phyloP scores from a whole-genome alignment of 1,284 basidiomycete species.

The Cryptococcus depauperatus region DNA sequence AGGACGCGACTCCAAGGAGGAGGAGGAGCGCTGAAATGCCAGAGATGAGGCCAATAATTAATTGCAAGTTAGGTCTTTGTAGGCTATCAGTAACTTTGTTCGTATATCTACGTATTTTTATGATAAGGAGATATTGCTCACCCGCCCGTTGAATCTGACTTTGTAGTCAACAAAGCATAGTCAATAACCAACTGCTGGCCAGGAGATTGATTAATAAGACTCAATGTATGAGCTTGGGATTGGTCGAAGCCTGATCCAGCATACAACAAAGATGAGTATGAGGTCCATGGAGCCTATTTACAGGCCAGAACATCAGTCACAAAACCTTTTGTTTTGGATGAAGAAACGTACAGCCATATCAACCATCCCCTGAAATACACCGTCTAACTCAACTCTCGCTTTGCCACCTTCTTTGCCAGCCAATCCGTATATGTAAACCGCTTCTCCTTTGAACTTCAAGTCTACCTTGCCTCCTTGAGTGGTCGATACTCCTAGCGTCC shows the following conservation, averaged over 20 bases:
- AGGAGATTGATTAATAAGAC: conserved; percentile 13
- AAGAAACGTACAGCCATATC: conserved; percentile 17
- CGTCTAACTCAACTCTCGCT: conserved; percentile 19
- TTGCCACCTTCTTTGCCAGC: conserved; percentile 13
- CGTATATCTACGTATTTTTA: too few species aligned
- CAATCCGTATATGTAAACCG: conserved; percentile 24
- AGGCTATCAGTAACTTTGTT: neutral
- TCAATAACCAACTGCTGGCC: conserved; percentile 23
- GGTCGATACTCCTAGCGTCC: conserved; percentile 1
- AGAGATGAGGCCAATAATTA: conserved; percentile 11
- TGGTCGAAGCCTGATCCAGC: conserved; percentile 18
- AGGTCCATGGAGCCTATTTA: conserved; percentile 19
- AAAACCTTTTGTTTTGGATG: neutral
- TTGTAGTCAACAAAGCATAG: conserved; percentile 20
- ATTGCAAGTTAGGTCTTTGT: neutral
- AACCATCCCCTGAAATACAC: conserved; percentile 9
- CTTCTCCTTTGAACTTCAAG: conserved; percentile 6
- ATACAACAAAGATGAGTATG: conserved; percentile 26
- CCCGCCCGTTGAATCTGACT: neutral
- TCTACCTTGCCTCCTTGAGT: conserved; percentile 4
- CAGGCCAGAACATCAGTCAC: neutral
- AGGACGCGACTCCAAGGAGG: conserved; percentile 11
- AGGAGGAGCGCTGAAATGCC: conserved; percentile 16
- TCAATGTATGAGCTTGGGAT: conserved; percentile 16
- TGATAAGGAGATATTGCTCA: neutral